A percentile compares a stretch with the other conserved stretches of the same genome.
Evolutionary conservation across 371 early-diverging fungal species (phyloP).

Genomic region (Mortierella sp.): DNA sequence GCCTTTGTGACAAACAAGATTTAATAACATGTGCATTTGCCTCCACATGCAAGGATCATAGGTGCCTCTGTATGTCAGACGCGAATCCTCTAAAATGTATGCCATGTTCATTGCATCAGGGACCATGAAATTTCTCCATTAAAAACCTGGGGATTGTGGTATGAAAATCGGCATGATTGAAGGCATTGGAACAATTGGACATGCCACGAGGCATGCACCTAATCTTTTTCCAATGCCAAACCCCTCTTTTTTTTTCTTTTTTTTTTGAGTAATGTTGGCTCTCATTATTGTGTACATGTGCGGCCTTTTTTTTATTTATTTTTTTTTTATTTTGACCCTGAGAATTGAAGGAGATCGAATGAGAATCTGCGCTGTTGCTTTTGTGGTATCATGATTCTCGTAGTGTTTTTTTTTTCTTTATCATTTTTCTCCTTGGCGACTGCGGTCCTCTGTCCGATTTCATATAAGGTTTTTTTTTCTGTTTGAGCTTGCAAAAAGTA

Average conservation of each 20-base stretch:
- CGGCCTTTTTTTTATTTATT: not conserved
- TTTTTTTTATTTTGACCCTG: slow-evolving; percentile 22
- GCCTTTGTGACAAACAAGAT: not conserved
- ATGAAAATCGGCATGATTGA: not conserved
- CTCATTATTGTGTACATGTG: not conserved
- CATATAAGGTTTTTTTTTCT: slow-evolving; percentile 35
- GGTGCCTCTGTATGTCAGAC: not conserved
- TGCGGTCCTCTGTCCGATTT: slow-evolving; percentile 42
- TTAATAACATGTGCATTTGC: not conserved
- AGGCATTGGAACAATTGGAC: not conserved
- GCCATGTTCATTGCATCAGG: not conserved
- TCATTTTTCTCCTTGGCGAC: no score
- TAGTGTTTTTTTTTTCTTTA: no score
- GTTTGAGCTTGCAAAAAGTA: not conserved
- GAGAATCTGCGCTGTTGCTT: slow-evolving; percentile 4
- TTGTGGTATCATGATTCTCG: not conserved
- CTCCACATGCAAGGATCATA: not conserved
- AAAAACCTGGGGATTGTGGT: slow-evolving; percentile 5
- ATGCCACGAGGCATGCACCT: slow-evolving; percentile 29
- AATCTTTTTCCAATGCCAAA: not conserved
- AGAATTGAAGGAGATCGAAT: slow-evolving; percentile 17
- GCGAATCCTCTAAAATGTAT: not conserved
- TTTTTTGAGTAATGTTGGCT: slow-evolving; percentile 3
- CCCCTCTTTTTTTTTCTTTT: slow-evolving; percentile 8
- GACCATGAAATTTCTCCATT: not conserved